These are phyloP conservation scores for Anthracocystis setariae DNA, from an alignment of 1,284 basidiomycete genomes.

Conservation along the genomic window DNA sequence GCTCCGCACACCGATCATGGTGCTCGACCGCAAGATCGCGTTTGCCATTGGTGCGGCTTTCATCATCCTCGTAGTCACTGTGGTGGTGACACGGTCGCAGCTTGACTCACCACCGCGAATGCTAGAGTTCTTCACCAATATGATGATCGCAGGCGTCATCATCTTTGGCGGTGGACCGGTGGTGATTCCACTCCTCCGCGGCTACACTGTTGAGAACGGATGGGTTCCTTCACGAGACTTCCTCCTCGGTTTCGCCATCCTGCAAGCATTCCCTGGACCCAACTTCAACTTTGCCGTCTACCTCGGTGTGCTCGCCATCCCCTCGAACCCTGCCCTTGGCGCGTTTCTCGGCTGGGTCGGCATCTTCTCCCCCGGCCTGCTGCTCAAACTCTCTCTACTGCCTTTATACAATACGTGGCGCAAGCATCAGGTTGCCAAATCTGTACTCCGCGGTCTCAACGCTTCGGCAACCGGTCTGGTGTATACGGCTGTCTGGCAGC, in stretches of 20 bases:
- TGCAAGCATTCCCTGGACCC: slow-evolving; percentile 71
- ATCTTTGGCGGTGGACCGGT: slow-evolving; percentile 76
- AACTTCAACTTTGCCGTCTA: slow-evolving; percentile 75
- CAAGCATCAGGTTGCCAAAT: slow-evolving; percentile 69
- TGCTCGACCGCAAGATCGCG: slow-evolving; percentile 36
- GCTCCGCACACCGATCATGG: slow-evolving; percentile 44
- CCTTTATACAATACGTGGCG: slow-evolving; percentile 72
- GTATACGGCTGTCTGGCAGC: slow-evolving; percentile 73
- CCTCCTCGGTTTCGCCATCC: slow-evolving; percentile 73
- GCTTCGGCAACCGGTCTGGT: slow-evolving; percentile 73
- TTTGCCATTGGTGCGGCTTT: slow-evolving; percentile 61
- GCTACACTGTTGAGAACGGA: slow-evolving; percentile 73
- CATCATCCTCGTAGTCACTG: slow-evolving; percentile 61
- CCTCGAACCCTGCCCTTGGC: slow-evolving; percentile 68
- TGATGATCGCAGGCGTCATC: slow-evolving; percentile 71
- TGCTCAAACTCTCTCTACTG: slow-evolving; percentile 72
- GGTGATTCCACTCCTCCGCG: slow-evolving; percentile 73
- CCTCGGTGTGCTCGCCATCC: slow-evolving; percentile 71
- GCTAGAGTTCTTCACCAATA: slow-evolving; percentile 70
- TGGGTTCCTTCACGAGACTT: slow-evolving; percentile 73
- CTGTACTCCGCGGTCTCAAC: slow-evolving; percentile 72
- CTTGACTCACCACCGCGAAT: slow-evolving; percentile 59
- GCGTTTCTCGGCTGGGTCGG: slow-evolving; percentile 70
- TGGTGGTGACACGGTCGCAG: slow-evolving; percentile 67
- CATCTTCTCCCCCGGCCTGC: slow-evolving; percentile 69